Evolutionary conservation across 225 moss, liverwort and hornwort genomes (phyloP).

Genomic region (Bryum argenteum): DNA sequence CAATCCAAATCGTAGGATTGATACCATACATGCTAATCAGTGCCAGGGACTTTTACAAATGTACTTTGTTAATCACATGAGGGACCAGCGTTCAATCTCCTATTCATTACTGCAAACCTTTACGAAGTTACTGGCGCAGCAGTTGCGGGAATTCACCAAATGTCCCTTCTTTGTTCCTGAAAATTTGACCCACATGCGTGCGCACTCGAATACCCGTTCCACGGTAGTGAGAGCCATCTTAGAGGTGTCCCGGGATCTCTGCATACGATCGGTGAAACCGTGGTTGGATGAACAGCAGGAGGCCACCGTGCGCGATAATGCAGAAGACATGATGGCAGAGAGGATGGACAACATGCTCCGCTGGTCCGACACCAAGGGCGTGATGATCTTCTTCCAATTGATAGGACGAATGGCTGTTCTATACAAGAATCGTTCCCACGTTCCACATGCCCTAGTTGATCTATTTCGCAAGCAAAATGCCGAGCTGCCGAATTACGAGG

Average conservation of each 20-base stretch:
- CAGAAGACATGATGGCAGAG: slow-evolving; percentile 45
- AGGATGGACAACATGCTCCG: slow-evolving; percentile 58
- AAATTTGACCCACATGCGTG: slow-evolving; percentile 45
- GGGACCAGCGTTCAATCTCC: slow-evolving; percentile 39
- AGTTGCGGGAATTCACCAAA: slow-evolving; percentile 43
- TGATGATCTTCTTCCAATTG: slow-evolving; percentile 51
- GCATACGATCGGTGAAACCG: slow-evolving; percentile 49
- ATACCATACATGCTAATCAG: slow-evolving; percentile 12
- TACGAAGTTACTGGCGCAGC: slow-evolving; percentile 49
- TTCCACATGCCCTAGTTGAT: slow-evolving; percentile 41
- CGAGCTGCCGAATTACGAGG: slow-evolving; percentile 45
- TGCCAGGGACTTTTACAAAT: slow-evolving; percentile 42
- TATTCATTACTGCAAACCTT: slow-evolving; percentile 46
- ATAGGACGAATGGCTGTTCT: slow-evolving; percentile 38
- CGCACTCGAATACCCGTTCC: slow-evolving; percentile 30
- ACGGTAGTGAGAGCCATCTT: slow-evolving; percentile 45
- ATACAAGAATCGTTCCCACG: slow-evolving; percentile 42
- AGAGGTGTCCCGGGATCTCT: slow-evolving; percentile 48
- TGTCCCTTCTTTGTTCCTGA: slow-evolving; percentile 41
- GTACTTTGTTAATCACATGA: slow-evolving; percentile 43
- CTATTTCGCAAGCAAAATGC: slow-evolving; percentile 42
- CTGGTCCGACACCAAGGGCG: slow-evolving; percentile 59
- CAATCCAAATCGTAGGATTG: neutral
- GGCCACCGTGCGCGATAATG: slow-evolving; percentile 15
- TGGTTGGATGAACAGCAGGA: slow-evolving; percentile 65